Conservation (phyloP, 1,139 yeast species). For the Sugiyamaella sp. region DNA sequence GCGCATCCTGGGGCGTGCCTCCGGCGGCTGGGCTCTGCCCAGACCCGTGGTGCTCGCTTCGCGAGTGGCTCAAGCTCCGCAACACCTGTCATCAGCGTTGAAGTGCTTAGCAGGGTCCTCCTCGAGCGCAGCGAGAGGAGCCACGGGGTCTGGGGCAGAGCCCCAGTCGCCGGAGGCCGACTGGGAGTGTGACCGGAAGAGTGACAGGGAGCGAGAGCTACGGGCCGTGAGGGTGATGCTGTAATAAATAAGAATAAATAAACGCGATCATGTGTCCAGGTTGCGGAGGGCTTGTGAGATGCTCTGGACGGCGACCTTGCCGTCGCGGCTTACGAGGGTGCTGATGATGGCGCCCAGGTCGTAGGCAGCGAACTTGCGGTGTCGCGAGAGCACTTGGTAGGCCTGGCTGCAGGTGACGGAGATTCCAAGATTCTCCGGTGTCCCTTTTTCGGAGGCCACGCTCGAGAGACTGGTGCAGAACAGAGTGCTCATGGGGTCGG, state of each 20-base stretch:
- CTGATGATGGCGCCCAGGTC: constrained; percentile 72
- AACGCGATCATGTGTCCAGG: constrained; percentile 48
- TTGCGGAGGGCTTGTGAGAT: constrained; percentile 72
- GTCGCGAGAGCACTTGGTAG: constrained; percentile 75
- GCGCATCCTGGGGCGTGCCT: too few species aligned
- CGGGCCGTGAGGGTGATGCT: too few species aligned
- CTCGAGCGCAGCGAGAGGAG: not conserved
- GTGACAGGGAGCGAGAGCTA: too few species aligned
- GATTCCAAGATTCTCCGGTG: constrained; percentile 31
- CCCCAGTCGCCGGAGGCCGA: constrained; percentile 12
- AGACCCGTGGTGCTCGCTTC: too few species aligned
- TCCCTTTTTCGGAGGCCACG: not conserved
- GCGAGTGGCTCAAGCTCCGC: too few species aligned
- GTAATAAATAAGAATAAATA: constrained; percentile 18
- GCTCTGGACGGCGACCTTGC: constrained; percentile 75
- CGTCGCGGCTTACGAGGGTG: constrained; percentile 70
- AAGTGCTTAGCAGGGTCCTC: too few species aligned
- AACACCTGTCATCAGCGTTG: too few species aligned
- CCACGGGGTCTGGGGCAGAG: constrained; percentile 4
- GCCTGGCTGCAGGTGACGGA: constrained; percentile 85
- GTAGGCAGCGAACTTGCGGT: constrained; percentile 66
- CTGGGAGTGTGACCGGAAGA: too few species aligned
- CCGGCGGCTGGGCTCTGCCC: not conserved
- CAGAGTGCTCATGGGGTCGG: constrained; percentile 78
- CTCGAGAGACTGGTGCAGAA: constrained; percentile 74